A percentile compares a stretch with the other conserved stretches of the same genome.
Conservation (phyloP, 306 rosid species). For the Acacia crassicarpa region DNA sequence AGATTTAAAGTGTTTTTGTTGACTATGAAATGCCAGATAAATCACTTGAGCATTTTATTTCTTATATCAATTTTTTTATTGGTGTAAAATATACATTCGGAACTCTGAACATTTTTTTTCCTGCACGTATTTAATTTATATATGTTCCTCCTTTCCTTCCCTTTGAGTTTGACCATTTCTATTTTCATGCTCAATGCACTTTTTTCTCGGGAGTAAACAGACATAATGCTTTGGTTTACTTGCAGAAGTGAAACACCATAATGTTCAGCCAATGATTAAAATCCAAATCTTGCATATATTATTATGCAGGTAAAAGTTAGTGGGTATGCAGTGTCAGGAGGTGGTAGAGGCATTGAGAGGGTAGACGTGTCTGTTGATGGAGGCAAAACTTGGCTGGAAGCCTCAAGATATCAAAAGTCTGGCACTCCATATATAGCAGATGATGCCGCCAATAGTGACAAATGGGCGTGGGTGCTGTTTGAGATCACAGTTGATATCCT, state of each 20-base stretch:
- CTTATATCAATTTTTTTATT: constrained; percentile 4
- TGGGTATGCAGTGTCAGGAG: constrained; percentile 90
- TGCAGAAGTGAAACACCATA: background rate
- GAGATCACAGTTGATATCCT: constrained; percentile 60
- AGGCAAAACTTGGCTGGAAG: constrained; percentile 85
- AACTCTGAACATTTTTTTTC: constrained; percentile 11
- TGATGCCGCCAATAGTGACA: constrained; percentile 56
- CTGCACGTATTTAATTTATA: background rate
- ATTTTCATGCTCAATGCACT: constrained; percentile 16
- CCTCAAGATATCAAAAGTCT: constrained; percentile 64
- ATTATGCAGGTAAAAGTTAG: constrained; percentile 64
- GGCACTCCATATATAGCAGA: constrained; percentile 63
- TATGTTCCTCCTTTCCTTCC: background rate
- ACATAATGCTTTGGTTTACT: background rate
- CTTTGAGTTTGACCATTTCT: background rate
- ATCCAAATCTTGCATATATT: constrained; percentile 22
- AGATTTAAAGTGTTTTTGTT: constrained; percentile 1
- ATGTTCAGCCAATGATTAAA: background rate
- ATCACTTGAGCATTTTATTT: background rate
- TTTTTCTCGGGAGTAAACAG: background rate
- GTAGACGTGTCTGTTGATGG: constrained; percentile 89
- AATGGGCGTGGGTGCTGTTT: constrained; percentile 99
- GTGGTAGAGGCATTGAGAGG: constrained; percentile 95
- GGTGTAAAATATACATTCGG: background rate
- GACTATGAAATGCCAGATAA: constrained; percentile 11